These are phyloP conservation scores for Neonectria punicea DNA, from an alignment of 2,329 filamentous ascomycete genomes.

Conservation along the genomic window DNA sequence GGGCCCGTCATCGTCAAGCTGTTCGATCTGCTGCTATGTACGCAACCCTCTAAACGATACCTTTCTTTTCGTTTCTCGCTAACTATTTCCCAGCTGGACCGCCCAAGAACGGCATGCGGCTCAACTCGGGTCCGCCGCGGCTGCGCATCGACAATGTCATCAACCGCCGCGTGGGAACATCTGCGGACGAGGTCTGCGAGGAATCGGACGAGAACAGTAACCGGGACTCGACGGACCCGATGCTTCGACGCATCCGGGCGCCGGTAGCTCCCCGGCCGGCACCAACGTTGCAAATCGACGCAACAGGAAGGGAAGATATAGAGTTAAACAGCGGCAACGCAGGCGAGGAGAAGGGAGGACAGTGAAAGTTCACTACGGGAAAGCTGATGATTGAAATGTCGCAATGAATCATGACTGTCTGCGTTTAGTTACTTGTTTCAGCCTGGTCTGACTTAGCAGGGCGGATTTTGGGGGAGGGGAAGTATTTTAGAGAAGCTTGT, in stretches of 20 bases:
- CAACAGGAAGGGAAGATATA: background rate
- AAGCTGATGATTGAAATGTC: constrained; percentile 29
- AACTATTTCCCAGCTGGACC: constrained; percentile 47
- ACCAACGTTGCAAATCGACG: background rate
- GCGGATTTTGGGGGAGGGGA: background rate
- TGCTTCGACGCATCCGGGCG: constrained; percentile 20
- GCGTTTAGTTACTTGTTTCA: background rate
- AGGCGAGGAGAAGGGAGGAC: background rate
- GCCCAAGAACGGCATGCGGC: constrained; percentile 49
- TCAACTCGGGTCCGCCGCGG: constrained; percentile 51
- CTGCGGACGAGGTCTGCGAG: constrained; percentile 36
- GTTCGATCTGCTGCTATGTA: constrained; percentile 52
- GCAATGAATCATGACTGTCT: constrained; percentile 2
- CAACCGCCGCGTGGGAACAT: constrained; percentile 45
- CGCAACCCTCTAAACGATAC: constrained; percentile 21
- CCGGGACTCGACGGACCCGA: constrained; percentile 22
- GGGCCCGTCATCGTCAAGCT: constrained; percentile 53
- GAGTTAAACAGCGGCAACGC: background rate
- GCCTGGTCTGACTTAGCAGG: background rate
- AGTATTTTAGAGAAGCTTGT: background rate
- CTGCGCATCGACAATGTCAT: constrained; percentile 53
- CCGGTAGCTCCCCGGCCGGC: constrained; percentile 6
- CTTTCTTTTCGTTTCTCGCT: constrained; percentile 24
- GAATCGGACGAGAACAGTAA: constrained; percentile 33
- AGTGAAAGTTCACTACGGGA: constrained; percentile 13